These are phyloP conservation scores for Chlorella sorokiniana DNA, from an alignment of 139 green algal species.

Conservation along the genomic window DNA sequence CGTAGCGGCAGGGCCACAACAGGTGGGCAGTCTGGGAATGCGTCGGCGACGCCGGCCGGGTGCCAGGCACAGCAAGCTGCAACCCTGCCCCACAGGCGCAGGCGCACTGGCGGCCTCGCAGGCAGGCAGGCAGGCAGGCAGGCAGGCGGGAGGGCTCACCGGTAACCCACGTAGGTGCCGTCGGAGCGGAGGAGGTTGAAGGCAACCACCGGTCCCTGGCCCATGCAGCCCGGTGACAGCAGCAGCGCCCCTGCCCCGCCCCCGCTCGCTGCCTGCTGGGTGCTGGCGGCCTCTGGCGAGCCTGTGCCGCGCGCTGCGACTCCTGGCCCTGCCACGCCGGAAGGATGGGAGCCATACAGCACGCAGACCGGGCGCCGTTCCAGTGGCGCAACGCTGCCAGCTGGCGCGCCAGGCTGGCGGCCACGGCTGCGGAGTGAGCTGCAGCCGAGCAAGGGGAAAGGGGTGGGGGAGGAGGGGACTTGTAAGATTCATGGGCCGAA, in stretches of 20 bases:
- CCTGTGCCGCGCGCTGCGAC: background rate
- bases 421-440: constrained; percentile 25
- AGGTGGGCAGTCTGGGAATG: no score
- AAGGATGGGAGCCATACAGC: constrained; percentile 69
- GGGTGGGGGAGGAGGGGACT: background rate
- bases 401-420: constrained; percentile 38
- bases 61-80: no score
- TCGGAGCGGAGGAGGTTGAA: constrained; percentile 85
- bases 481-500: background rate
- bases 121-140: background rate
- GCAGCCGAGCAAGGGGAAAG: background rate
- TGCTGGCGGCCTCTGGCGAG: background rate
- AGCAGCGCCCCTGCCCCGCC: background rate
- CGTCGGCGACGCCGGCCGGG: no score
- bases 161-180: constrained; percentile 76
- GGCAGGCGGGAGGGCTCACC: constrained; percentile 14
- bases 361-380: constrained; percentile 57
- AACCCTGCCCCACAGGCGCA: background rate
- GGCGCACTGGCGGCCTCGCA: no score
- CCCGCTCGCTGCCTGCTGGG: background rate
- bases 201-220: constrained; percentile 78
- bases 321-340: background rate
- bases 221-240: background rate
- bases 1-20: no score
- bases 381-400: constrained; percentile 68